phyloP scores from a whole-genome alignment of 73 alveolate species.

The Tetrahymena malaccensis region DNA sequence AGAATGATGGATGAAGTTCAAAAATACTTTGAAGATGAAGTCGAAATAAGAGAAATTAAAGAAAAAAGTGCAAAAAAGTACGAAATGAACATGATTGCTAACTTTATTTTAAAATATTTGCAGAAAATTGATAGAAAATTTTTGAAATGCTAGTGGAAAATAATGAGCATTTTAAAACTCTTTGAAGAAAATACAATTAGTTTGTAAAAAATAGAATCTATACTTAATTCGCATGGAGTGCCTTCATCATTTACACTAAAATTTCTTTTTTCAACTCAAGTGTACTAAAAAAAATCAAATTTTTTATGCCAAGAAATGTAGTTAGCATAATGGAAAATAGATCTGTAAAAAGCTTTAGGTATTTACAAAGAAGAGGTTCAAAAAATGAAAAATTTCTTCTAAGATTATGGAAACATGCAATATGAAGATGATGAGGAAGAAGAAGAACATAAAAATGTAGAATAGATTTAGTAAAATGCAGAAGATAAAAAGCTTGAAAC shows the following conservation, averaged over 20 bases:
- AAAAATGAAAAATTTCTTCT: background rate
- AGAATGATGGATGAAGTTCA: background rate
- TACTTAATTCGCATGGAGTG: background rate
- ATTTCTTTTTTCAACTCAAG: background rate
- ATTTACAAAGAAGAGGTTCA: background rate
- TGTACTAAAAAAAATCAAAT: background rate
- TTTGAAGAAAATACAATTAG: background rate
- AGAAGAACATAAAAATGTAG: background rate
- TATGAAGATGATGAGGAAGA: background rate
- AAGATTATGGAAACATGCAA: background rate
- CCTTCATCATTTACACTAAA: background rate
- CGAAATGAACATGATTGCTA: background rate
- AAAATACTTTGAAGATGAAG: background rate
- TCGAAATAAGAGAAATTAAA: background rate
- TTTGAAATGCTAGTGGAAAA: background rate
- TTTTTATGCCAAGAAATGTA: background rate
- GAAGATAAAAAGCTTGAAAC: background rate
- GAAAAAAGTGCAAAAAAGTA: background rate
- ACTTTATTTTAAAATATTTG: background rate
- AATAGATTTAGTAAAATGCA: background rate
- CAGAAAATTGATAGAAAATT: background rate
- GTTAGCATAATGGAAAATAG: background rate
- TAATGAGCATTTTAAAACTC: background rate
- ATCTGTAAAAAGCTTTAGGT: background rate
- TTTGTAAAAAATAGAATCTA: background rate